Evolutionary conservation across 345 rosid genomes (phyloP).

Genomic region (Fremontodendron californicum): DNA sequence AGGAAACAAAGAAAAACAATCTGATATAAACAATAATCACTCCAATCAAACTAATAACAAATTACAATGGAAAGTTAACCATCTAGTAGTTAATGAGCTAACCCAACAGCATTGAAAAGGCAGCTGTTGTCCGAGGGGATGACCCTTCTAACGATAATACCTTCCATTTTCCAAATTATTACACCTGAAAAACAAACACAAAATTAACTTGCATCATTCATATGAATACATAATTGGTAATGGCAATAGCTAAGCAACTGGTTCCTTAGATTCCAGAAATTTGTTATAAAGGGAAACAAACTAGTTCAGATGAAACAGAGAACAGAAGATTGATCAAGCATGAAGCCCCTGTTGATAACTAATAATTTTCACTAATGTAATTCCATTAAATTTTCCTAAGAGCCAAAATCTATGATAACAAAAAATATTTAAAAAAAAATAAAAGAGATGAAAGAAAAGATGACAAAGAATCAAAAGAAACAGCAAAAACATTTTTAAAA

Average conservation of each 20-base stretch:
- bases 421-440: too few relatives aligned
- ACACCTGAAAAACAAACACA: conserved; percentile 20
- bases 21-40: neutral
- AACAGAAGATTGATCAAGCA: neutral
- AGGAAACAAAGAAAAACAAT: neutral
- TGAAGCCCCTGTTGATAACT: neutral
- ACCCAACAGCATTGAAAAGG: conserved; percentile 94
- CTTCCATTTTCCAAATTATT: conserved; percentile 47
- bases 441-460: neutral
- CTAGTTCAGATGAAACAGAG: neutral
- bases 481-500: neutral
- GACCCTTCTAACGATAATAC: conserved; percentile 69
- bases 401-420: neutral
- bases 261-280: neutral
- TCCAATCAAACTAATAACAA: neutral
- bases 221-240: neutral
- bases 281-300: neutral
- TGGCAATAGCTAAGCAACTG: neutral
- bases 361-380: neutral
- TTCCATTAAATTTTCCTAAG: neutral
- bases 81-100: conserved; percentile 10
- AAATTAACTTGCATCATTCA: neutral
- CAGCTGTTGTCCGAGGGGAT: conserved; percentile 98
- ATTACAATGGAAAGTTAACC: neutral
- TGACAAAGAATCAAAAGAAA: neutral